A percentile compares a stretch with the other conserved stretches of the same genome.
Evolutionary conservation across 2,329 filamentous ascomycete genomes (phyloP).

Genomic region (Ceratocystis cubensis): DNA sequence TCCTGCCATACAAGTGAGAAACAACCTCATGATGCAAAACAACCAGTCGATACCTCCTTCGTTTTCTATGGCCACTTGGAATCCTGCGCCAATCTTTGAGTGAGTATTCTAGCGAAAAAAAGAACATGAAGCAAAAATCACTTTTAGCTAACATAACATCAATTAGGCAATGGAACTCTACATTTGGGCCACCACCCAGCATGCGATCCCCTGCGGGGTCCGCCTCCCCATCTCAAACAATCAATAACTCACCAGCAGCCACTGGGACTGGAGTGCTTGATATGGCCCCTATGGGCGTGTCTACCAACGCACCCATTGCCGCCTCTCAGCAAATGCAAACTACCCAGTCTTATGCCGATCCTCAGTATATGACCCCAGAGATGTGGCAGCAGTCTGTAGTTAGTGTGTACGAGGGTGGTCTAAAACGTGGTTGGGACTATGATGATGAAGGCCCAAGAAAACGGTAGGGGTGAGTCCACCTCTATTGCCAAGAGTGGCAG

Average conservation of each 20-base stretch:
- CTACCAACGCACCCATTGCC: constrained; percentile 24
- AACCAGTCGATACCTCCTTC: constrained; percentile 45
- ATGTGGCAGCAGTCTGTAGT: constrained; percentile 65
- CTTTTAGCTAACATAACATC: not conserved
- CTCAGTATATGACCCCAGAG: constrained; percentile 52
- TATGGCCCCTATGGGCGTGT: constrained; percentile 10
- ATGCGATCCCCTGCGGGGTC: constrained; percentile 16
- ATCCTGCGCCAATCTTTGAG: constrained; percentile 81
- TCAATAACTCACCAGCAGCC: constrained; percentile 24
- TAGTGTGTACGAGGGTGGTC: constrained; percentile 52
- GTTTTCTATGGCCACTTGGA: constrained; percentile 46
- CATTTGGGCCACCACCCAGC: constrained; percentile 49
- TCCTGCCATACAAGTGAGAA: constrained; percentile 24
- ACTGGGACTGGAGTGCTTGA: not conserved
- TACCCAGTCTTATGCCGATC: constrained; percentile 35
- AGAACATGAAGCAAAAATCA: not conserved
- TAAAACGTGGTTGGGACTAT: constrained; percentile 52
- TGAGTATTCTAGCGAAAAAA: constrained; percentile 38
- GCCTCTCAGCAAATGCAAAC: constrained; percentile 31
- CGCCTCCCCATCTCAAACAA: constrained; percentile 35
- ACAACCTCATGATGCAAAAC: constrained; percentile 27
- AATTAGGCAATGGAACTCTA: constrained; percentile 80
- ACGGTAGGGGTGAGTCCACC: constrained; percentile 11
- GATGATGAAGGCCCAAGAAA: constrained; percentile 29
- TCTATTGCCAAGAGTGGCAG: not conserved